Evolutionary conservation across 345 rosid genomes (phyloP), one percentile per base, ranked within the genome.

Genomic region (Cardiospermum halicacabum): DNA sequence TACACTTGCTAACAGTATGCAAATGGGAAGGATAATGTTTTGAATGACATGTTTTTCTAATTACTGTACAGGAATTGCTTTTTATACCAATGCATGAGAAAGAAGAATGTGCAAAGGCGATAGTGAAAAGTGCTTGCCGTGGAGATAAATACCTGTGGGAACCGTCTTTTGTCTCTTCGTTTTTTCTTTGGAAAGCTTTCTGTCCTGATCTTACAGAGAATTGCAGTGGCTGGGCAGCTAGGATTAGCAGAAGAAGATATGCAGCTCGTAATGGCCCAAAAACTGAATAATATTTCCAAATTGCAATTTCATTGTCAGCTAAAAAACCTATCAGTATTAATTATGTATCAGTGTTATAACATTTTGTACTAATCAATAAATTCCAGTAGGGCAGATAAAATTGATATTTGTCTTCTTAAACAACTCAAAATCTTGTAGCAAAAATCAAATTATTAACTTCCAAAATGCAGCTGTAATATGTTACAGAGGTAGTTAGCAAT

Each of bases 111-210:
- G 80, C 79, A 0, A 78, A 57, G 64, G 80, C 70, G 21, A 75
- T 84, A 28, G 67, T 84, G 64, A 69, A 50, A 58, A 72, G 85
- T 2, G 83, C 70, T 11, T 77, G 85, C 69, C 69, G 81, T 0
- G 85, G 89, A 50, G 84, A 86, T 53, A 69, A 57, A 60, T 71
- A 78, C 72, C 15, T 82, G 63, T 50, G 73, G 11, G 81, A 80
- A 58, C 85, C 87, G 1, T 49, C 78, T 5, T 80, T 84, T 87
- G 48, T 82, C 11, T 60, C 68, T 62, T 40, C 77, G 1, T 31
- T 70, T 6, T 71, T 51, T 70, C 69, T 75, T 25, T 48, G 57
- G 57, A 75, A 58, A 64, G 60, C 60, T 42, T 12, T 73, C 34
- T 75, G 59, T 60, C 80, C 78, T 28, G 77, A 81, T 45, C 15